Evolutionary conservation across 148 eudicot genomes (phyloP).

Genomic region (Oxyria digyna): DNA sequence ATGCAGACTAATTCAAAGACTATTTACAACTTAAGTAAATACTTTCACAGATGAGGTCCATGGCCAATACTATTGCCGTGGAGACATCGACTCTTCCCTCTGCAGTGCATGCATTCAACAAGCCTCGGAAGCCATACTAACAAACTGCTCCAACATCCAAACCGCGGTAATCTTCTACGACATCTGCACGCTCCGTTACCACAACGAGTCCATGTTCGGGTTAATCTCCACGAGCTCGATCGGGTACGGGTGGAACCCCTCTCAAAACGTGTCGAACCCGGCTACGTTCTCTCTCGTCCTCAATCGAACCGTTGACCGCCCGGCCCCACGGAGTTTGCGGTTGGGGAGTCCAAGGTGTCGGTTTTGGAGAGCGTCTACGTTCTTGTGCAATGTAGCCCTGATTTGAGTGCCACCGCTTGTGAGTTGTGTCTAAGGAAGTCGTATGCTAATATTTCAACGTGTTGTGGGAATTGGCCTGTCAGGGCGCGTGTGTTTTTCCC

Average conservation of each 20-base stretch:
- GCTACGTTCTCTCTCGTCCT: background rate
- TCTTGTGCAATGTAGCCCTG: background rate
- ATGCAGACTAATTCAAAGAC: too few species aligned
- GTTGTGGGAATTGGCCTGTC: background rate
- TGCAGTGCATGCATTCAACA: background rate
- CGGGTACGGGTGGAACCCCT: background rate
- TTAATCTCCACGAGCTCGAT: background rate
- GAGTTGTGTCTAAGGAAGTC: background rate
- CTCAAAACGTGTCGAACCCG: background rate
- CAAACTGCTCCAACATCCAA: background rate
- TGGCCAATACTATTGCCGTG: conserved; percentile 2
- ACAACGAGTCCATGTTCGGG: background rate
- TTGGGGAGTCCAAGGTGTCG: background rate
- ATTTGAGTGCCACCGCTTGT: background rate
- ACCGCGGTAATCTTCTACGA: background rate
- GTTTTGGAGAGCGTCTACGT: background rate
- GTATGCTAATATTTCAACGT: background rate
- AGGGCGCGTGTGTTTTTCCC: background rate
- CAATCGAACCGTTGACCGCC: background rate
- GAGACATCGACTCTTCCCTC: background rate
- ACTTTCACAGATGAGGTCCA: background rate
- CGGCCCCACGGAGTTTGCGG: background rate
- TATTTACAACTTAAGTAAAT: too few species aligned
- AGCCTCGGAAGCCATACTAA: background rate
- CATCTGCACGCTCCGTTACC: background rate